Evolutionary conservation across 176 grass and related monocot species (phyloP), one percentile per base, ranked within the genome.

Genomic region (Oryza punctata): DNA sequence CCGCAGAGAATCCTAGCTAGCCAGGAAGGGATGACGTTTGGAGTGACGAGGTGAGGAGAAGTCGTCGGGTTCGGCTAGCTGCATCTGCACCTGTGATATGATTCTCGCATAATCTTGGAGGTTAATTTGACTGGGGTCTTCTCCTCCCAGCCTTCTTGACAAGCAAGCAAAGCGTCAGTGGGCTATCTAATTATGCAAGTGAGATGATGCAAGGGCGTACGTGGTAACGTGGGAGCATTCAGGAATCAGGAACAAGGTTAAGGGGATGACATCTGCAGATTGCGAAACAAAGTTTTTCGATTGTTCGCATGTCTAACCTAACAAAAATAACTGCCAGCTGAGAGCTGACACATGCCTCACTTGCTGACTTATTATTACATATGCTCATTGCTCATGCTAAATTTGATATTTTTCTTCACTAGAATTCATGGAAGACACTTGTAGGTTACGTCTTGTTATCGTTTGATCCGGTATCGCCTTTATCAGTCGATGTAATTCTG

Each of bases 1-100:
- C 28, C 86, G 80, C 67, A 87, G 81, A 88, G 78, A 74, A 85
- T 82, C 81, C 32, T 4, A 2, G 4, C 28, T 0, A 21, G 14
- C 27, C 49, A 33, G 32, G 19, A 44, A 19, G 0, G 1, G n/a
- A 33, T 94, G 92, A 94, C 92, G 92, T 90, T 77, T 70, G 68
- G 81, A 60, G 85, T 94, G 90, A 94, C 92, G 87, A 26, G 66
- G 16, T 2, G 13, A 7, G 33, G 33, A 18, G 30, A 80, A 79
- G 83, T 68, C 60, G 25, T 16, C 40, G 82, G 33, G 23, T 6
- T 13, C 13, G 45, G 49, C 10, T 52, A 52, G 52, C 52, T 57
- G 52, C 6, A 21, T 19, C 52, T 57, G 19, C 16, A 47, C 12
- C 15, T 14, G 21, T 8, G 3, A 44, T 11, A 4, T 37, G 52